Evolutionary conservation across 768 basidiomycete species (phyloP).

Genomic region (Boletus pseudopeckii): DNA sequence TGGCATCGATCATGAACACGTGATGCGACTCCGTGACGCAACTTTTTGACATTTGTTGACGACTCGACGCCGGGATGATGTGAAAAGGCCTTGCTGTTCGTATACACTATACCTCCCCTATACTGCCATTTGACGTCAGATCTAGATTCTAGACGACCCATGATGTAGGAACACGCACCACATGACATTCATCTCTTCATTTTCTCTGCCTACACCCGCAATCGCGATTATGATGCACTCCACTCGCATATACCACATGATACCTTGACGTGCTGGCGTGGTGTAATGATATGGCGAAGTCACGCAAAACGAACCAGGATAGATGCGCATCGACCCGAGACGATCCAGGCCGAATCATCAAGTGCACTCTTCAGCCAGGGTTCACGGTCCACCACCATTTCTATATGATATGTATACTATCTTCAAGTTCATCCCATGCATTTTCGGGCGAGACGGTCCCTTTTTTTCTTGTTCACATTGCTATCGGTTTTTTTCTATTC

Average conservation of each 20-base stretch:
- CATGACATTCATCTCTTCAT: not conserved
- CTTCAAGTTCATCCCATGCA: not conserved
- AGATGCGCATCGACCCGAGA: not conserved
- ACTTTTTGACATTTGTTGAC: not conserved
- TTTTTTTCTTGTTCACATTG: not conserved
- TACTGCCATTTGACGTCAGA: not conserved
- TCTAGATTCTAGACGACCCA: conserved; percentile 8
- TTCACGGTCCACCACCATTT: not conserved
- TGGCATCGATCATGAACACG: not conserved
- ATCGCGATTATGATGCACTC: not conserved
- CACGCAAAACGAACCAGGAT: not conserved
- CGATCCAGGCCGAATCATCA: not conserved
- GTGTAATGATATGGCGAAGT: conserved; percentile 22
- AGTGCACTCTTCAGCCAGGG: not conserved
- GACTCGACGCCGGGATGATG: not conserved
- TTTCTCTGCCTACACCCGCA: not conserved
- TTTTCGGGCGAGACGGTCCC: conserved; percentile 7
- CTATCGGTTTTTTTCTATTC: not conserved
- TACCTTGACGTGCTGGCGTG: conserved; percentile 12
- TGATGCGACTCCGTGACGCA: not conserved
- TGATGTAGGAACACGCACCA: not conserved
- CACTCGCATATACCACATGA: not conserved
- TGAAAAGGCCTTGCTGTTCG: conserved; percentile 12
- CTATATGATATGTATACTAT: conserved; percentile 1
- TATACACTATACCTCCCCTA: not conserved